These are phyloP conservation scores for Pythium volutum DNA, from an alignment of 352 stramenopile genomes.

Conservation along the genomic window DNA sequence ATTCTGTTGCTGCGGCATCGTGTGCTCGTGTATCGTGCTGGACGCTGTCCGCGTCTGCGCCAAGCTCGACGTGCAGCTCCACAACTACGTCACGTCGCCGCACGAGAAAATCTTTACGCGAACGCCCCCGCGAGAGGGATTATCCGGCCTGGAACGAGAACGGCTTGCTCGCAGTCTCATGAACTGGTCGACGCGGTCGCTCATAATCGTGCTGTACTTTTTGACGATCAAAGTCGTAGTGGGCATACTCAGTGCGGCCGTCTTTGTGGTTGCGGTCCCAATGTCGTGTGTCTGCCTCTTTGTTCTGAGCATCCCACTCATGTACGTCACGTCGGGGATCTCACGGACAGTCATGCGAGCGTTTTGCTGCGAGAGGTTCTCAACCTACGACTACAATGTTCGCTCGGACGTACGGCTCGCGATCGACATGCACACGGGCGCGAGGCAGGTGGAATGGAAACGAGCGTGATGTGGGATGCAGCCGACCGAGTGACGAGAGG, in stretches of 20 bases:
- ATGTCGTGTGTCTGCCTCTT: slow-evolving; percentile 40
- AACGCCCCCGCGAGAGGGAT: slow-evolving; percentile 30
- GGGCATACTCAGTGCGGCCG: slow-evolving; percentile 36
- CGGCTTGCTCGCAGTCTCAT: slow-evolving; percentile 44
- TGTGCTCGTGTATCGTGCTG: slow-evolving; percentile 52
- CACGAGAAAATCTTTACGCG: slow-evolving; percentile 44
- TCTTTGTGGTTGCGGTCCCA: slow-evolving; percentile 29
- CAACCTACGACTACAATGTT: slow-evolving; percentile 41
- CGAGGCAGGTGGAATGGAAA: not conserved
- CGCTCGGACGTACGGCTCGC: slow-evolving; percentile 9
- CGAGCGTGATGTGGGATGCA: too few relatives aligned
- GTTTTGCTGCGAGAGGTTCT: slow-evolving; percentile 68
- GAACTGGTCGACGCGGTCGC: slow-evolving; percentile 50
- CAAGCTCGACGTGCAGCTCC: slow-evolving; percentile 53
- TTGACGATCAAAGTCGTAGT: slow-evolving; percentile 57
- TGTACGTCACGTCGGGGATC: slow-evolving; percentile 42
- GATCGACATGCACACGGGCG: slow-evolving; percentile 1
- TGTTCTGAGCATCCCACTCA: slow-evolving; percentile 45
- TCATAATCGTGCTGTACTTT: slow-evolving; percentile 63
- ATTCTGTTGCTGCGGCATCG: slow-evolving; percentile 56
- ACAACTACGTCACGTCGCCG: slow-evolving; percentile 49
- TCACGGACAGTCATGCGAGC: slow-evolving; percentile 50
- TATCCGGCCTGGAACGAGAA: slow-evolving; percentile 32
- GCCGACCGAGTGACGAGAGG: too few relatives aligned
- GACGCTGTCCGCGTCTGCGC: slow-evolving; percentile 41